phyloP scores from a whole-genome alignment of 2,329 filamentous ascomycete genomes.

The Aspergillus viridinutans region DNA sequence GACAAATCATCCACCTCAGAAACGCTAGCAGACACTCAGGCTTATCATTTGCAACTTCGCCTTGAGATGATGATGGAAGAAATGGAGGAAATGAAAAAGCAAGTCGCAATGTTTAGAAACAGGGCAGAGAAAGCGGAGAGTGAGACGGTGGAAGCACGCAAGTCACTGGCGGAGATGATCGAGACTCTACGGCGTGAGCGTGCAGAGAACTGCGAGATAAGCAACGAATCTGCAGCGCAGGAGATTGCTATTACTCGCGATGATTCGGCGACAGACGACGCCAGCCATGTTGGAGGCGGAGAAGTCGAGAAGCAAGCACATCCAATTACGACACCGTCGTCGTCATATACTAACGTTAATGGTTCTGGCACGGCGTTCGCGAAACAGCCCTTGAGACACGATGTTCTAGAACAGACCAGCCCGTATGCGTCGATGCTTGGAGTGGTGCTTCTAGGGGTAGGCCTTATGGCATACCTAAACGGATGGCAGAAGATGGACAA shows the following conservation, averaged over 20 bases:
- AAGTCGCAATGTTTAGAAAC: slow-evolving; percentile 72
- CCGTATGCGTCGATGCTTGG: slow-evolving; percentile 80
- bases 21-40: slow-evolving; percentile 24
- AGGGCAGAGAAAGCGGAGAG: slow-evolving; percentile 77
- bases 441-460: slow-evolving; percentile 75
- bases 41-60: slow-evolving; percentile 59
- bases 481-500: slow-evolving; percentile 65
- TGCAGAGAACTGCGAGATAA: slow-evolving; percentile 51
- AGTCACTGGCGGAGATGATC: slow-evolving; percentile 82
- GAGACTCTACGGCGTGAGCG: slow-evolving; percentile 68
- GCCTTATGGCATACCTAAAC: slow-evolving; percentile 82
- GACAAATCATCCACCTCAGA: slow-evolving; percentile 31
- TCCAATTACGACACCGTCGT: slow-evolving; percentile 50
- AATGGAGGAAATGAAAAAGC: slow-evolving; percentile 74
- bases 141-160: slow-evolving; percentile 67
- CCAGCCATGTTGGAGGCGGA: slow-evolving; percentile 8
- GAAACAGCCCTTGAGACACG: slow-evolving; percentile 33
- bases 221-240: slow-evolving; percentile 19
- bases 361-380: slow-evolving; percentile 39
- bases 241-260: background rate
- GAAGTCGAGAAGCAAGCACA: slow-evolving; percentile 19
- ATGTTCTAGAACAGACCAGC: slow-evolving; percentile 52
- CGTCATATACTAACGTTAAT: slow-evolving; percentile 43
- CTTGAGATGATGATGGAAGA: slow-evolving; percentile 73
- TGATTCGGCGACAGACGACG: background rate